Conservation (phyloP, 1,284 basidiomycete genomes). For the Laetiporus sulphureus region DNA sequence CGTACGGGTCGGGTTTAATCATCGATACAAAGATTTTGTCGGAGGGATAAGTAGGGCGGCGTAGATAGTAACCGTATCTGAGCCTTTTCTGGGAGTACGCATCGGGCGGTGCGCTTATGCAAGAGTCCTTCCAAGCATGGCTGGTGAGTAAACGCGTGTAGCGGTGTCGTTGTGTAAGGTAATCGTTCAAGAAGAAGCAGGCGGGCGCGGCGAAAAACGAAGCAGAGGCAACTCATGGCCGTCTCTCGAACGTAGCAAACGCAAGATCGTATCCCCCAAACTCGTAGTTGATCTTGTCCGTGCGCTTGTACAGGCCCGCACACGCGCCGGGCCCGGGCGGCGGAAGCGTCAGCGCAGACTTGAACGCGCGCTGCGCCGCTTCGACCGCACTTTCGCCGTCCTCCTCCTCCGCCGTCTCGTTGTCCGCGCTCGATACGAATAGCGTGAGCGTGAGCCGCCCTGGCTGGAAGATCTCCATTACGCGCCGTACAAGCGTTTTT, state of each 20-base stretch:
- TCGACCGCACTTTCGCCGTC: slow-evolving; percentile 51
- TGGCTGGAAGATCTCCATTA: slow-evolving; percentile 92
- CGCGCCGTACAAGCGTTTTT: slow-evolving; percentile 75
- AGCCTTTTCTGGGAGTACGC: no score
- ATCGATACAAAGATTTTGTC: no score
- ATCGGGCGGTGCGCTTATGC: no score
- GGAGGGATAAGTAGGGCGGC: no score
- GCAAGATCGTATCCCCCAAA: slow-evolving; percentile 94
- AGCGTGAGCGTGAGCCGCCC: slow-evolving; percentile 84
- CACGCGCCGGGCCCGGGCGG: slow-evolving; percentile 3
- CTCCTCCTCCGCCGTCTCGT: slow-evolving; percentile 42
- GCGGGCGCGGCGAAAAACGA: background rate
- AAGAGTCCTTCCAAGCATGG: no score
- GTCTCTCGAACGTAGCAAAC: slow-evolving; percentile 81
- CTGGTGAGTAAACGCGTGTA: no score
- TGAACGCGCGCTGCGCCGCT: slow-evolving; percentile 65
- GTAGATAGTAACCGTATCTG: no score
- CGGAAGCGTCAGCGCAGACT: slow-evolving; percentile 40
- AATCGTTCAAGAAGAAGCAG: background rate
- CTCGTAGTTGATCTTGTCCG: slow-evolving; percentile 97
- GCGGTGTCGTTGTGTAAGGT: background rate
- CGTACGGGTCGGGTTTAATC: no score
- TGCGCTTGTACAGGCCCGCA: slow-evolving; percentile 53
- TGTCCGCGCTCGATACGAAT: slow-evolving; percentile 75
- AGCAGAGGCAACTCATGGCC: slow-evolving; percentile 8